phyloP scores from a whole-genome alignment of 2,329 filamentous ascomycete genomes.

The Fusarium sp. region DNA sequence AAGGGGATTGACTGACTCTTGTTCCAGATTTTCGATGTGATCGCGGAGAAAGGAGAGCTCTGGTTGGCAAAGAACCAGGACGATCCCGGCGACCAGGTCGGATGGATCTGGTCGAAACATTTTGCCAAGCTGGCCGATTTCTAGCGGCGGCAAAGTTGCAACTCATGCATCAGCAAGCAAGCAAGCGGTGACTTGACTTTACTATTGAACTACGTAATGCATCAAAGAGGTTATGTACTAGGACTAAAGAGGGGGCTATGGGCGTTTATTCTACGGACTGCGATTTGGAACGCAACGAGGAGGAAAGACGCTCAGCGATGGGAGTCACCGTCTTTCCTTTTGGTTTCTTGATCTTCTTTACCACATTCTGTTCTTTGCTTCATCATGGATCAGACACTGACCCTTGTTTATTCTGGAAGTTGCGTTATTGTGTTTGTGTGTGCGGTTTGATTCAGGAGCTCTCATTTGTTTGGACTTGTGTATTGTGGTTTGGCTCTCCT shows the following conservation, averaged over 20 bases:
- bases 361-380: constrained; percentile 12
- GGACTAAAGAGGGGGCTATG: constrained; percentile 34
- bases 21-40: constrained; percentile 82
- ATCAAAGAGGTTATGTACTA: constrained; percentile 42
- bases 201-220: constrained; percentile 35
- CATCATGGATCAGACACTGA: constrained; percentile 16
- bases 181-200: constrained; percentile 21
- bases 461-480: constrained; percentile 37
- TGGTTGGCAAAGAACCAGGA: constrained; percentile 99
- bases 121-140: constrained; percentile 78
- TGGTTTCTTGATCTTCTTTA: constrained; percentile 30
- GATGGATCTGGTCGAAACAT: constrained; percentile 99
- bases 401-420: constrained; percentile 26
- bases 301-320: constrained; percentile 23
- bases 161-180: constrained; percentile 22
- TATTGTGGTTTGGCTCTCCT: constrained; percentile 32
- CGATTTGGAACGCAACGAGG: constrained; percentile 33
- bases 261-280: constrained; percentile 42
- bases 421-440: constrained; percentile 19
- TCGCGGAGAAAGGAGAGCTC: constrained; percentile 95
- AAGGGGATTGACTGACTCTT: background rate
- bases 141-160: constrained; percentile 38
- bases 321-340: constrained; percentile 23
- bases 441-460: constrained; percentile 26
- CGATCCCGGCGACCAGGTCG: constrained; percentile 80